phyloP scores from a whole-genome alignment of 2,329 filamentous ascomycete species.

The Leptodontidium sp. region DNA sequence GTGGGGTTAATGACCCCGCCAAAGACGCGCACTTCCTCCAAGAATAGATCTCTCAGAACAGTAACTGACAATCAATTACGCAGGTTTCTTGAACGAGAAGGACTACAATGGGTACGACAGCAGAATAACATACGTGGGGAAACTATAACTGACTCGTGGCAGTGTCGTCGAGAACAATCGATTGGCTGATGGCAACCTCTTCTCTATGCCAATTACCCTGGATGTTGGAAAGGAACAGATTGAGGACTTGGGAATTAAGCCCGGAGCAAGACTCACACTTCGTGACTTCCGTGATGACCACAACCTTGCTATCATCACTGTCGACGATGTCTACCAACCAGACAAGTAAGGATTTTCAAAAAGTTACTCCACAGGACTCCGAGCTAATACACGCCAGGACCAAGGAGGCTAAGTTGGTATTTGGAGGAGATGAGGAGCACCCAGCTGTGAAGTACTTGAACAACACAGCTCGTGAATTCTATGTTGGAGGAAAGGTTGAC shows the following conservation, averaged over 20 bases:
- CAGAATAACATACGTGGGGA: conserved; percentile 11
- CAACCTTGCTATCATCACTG: conserved; percentile 92
- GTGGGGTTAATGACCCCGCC: conserved; percentile 42
- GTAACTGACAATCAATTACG: conserved; percentile 40
- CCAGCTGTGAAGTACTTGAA: conserved; percentile 92
- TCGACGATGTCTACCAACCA: conserved; percentile 94
- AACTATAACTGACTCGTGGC: conserved; percentile 46
- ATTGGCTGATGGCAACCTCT: conserved; percentile 87
- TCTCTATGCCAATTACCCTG: conserved; percentile 96
- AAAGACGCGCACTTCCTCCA: conserved; percentile 24
- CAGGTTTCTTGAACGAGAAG: conserved; percentile 96
- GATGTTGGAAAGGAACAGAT: conserved; percentile 82
- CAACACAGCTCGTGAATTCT: conserved; percentile 82
- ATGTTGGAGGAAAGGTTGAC: conserved; percentile 95
- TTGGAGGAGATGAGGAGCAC: conserved; percentile 90
- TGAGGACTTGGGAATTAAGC: conserved; percentile 76
- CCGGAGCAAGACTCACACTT: conserved; percentile 84
- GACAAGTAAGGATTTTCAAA: conserved; percentile 75
- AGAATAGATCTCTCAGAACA: conserved; percentile 32
- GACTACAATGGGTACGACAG: conserved; percentile 87
- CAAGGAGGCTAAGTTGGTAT: conserved; percentile 92
- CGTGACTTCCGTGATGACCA: conserved; percentile 96
- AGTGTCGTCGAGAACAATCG: conserved; percentile 91
- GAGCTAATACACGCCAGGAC: conserved; percentile 59
- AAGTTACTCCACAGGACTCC: background rate